Conservation (phyloP, 176 grass and related monocot species). For the Pontederia crassipes region DNA sequence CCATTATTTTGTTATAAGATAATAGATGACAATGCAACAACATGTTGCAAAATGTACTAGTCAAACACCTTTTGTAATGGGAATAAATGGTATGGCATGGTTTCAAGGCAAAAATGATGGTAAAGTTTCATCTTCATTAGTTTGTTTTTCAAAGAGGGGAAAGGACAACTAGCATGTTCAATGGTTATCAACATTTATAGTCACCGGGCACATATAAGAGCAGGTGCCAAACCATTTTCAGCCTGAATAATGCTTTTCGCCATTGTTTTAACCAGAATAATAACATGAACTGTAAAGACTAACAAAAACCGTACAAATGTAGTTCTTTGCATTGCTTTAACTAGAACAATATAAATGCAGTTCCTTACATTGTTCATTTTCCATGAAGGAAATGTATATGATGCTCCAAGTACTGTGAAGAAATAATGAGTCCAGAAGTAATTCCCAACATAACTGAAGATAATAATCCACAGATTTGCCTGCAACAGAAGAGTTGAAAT, state of each 20-base stretch:
- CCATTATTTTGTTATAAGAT: too few species aligned
- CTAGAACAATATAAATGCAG: conserved; percentile 2
- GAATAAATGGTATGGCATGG: too few species aligned
- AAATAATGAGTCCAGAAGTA: conserved; percentile 99
- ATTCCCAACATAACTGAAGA: conserved; percentile 99
- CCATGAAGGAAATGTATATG: conserved; percentile 98
- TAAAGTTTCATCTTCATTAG: too few species aligned
- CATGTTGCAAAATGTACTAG: too few species aligned
- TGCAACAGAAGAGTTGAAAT: conserved; percentile 30
- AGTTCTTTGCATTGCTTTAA: neutral
- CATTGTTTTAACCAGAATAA: neutral
- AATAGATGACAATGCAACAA: too few species aligned
- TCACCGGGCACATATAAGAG: too few species aligned
- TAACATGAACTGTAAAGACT: neutral
- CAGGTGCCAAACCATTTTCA: too few species aligned
- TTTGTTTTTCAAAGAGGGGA: too few species aligned
- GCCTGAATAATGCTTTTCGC: neutral
- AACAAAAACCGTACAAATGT: neutral
- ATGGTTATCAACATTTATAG: too few species aligned
- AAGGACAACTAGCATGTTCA: too few species aligned
- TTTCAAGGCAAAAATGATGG: too few species aligned
- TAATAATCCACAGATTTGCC: conserved; percentile 95
- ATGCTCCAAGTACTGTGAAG: conserved; percentile 88
- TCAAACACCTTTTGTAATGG: too few species aligned
- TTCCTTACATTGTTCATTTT: conserved; percentile 94